Evolutionary conservation across 805 yeast genomes (phyloP).

Genomic region (Barnettozyma siamensis): DNA sequence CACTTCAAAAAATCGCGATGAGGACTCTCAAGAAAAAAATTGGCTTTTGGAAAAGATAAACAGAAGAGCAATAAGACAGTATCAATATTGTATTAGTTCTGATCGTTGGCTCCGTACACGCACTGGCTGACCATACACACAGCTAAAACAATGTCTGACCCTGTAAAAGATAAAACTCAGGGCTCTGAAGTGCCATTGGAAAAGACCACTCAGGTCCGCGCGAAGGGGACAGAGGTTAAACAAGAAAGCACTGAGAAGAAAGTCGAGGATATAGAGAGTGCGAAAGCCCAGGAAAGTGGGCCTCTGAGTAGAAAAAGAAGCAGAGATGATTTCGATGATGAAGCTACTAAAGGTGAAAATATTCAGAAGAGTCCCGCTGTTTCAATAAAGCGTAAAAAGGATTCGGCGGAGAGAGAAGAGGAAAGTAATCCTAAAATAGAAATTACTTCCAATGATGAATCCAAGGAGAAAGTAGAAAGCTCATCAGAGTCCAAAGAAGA

Average conservation of each 20-base stretch:
- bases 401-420: conserved; percentile 7
- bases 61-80: no score
- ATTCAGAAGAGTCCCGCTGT: conserved; percentile 4
- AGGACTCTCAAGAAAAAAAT: no score
- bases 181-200: not conserved
- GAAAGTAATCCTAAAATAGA: conserved; percentile 4
- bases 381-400: conserved; percentile 8
- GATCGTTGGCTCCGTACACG: no score
- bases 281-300: not conserved
- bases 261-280: not conserved
- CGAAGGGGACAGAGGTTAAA: conserved; percentile 1
- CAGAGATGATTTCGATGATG: conserved; percentile 24
- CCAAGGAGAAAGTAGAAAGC: not conserved
- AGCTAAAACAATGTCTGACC: not conserved
- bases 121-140: no score
- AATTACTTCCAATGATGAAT: not conserved
- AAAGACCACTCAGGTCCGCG: not conserved
- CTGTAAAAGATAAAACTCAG: not conserved
- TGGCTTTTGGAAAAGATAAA: no score
- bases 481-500: not conserved
- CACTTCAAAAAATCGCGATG: no score
- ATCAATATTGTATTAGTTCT: no score
- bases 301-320: conserved; percentile 23
- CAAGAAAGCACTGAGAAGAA: not conserved
- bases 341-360: conserved; percentile 19